These are phyloP conservation scores for Globisporangium barbulae DNA, from an alignment of 352 stramenopile genomes.

Conservation along the genomic window DNA sequence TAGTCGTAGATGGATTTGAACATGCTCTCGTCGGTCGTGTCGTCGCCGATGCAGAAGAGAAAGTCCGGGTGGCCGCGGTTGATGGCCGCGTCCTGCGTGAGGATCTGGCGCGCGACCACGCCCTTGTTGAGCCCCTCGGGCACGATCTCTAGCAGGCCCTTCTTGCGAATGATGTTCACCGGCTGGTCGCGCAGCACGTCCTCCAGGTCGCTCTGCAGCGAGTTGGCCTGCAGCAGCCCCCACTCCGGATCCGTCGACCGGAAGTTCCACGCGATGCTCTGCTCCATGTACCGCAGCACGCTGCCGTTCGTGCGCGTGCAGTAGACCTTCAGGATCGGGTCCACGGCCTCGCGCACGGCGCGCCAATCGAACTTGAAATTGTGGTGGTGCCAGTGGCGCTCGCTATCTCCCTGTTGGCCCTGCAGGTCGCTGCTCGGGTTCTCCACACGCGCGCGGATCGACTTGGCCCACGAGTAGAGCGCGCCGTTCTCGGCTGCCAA, in stretches of 20 bases:
- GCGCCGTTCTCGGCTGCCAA: constrained; percentile 95
- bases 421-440: constrained; percentile 14
- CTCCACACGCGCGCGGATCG: constrained; percentile 44
- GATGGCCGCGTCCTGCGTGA: constrained; percentile 82
- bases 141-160: constrained; percentile 95
- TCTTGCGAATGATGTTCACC: constrained; percentile 81
- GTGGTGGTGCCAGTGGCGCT: constrained; percentile 75
- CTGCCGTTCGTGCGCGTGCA: constrained; percentile 95
- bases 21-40: constrained; percentile 98
- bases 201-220: constrained; percentile 86
- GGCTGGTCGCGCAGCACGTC: constrained; percentile 71
- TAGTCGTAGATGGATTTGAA: constrained; percentile 93
- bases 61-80: constrained; percentile 91
- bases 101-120: constrained; percentile 93
- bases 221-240: constrained; percentile 94
- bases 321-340: constrained; percentile 95
- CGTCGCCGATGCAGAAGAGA: constrained; percentile 95
- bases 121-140: constrained; percentile 96
- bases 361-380: constrained; percentile 90
- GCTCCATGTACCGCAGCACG: constrained; percentile 90
- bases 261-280: constrained; percentile 97
- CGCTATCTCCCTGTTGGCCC: constrained; percentile 10
- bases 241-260: constrained; percentile 97
- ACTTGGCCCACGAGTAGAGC: constrained; percentile 89
- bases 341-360: constrained; percentile 87